Percentiles rank a stretch among this genome's conserved stretches.
phyloP scores from a whole-genome alignment of 495 filamentous ascomycete genomes.

The Tetracladium setigerum region DNA sequence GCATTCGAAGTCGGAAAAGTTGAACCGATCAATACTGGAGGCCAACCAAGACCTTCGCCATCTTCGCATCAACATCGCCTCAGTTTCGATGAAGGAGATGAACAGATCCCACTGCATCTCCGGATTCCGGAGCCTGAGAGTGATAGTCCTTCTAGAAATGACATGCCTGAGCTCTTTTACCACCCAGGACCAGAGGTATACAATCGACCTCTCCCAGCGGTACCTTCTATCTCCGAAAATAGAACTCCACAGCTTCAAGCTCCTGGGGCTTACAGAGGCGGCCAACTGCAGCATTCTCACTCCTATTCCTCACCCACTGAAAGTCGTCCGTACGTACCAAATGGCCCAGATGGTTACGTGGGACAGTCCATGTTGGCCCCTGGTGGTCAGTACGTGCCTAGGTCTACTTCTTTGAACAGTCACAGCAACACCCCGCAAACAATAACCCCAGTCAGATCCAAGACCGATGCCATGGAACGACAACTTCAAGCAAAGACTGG shows the following conservation, averaged over 20 bases:
- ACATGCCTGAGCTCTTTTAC: slow-evolving; percentile 86
- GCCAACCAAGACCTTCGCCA: slow-evolving; percentile 60
- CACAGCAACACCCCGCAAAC: slow-evolving; percentile 75
- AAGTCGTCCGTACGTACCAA: slow-evolving; percentile 29
- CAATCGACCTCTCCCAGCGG: slow-evolving; percentile 69
- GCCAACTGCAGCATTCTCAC: slow-evolving; percentile 26
- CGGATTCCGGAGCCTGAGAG: slow-evolving; percentile 36
- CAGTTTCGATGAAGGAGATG: slow-evolving; percentile 94
- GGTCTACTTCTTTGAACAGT: slow-evolving; percentile 77
- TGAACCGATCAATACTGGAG: slow-evolving; percentile 74
- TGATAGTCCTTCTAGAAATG: slow-evolving; percentile 51
- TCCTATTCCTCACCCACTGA: slow-evolving; percentile 18
- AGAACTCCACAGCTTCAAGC: slow-evolving; percentile 44
- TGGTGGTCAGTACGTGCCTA: slow-evolving; percentile 52
- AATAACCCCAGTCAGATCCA: slow-evolving; percentile 76
- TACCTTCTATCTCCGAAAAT: slow-evolving; percentile 49
- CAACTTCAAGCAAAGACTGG: slow-evolving; percentile 30
- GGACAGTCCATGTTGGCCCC: slow-evolving; percentile 32
- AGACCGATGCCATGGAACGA: slow-evolving; percentile 81
- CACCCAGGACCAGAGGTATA: slow-evolving; percentile 54
- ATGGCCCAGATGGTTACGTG: slow-evolving; percentile 39
- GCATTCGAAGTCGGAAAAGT: slow-evolving; percentile 41
- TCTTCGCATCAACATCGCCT: slow-evolving; percentile 51
- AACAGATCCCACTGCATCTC: slow-evolving; percentile 33
- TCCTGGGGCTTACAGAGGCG: slow-evolving; percentile 45